Evolutionary conservation across 2,329 filamentous ascomycete species (phyloP).

Genomic region (Trichoderma koningii): DNA sequence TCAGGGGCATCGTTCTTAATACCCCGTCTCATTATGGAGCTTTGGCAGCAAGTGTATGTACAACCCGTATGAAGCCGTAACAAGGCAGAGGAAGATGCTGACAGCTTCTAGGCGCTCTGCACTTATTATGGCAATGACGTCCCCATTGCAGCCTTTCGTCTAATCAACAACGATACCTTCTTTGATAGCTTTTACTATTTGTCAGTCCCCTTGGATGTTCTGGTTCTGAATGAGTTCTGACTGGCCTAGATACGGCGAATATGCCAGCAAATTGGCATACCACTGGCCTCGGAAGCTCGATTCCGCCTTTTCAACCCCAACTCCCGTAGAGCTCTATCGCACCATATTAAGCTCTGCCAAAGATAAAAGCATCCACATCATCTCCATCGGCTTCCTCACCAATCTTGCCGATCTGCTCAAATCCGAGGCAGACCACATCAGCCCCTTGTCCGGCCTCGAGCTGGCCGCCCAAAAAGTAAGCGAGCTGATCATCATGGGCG

Average conservation of each 20-base stretch:
- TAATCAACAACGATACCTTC: slow-evolving; percentile 10
- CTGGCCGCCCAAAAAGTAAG: neutral
- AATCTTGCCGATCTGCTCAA: slow-evolving; percentile 9
- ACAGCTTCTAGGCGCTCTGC: neutral
- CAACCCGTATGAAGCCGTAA: neutral
- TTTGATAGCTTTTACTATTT: slow-evolving; percentile 20
- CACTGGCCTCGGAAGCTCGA: slow-evolving; percentile 12
- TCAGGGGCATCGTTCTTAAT: slow-evolving; percentile 1
- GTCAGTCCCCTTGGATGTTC: neutral
- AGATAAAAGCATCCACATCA: slow-evolving; percentile 12
- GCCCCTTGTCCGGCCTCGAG: neutral
- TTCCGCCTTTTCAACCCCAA: neutral
- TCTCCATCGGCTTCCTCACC: slow-evolving; percentile 9
- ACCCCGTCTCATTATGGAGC: neutral
- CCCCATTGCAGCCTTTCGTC: slow-evolving; percentile 17
- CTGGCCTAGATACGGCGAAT: neutral
- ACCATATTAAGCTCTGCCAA: neutral
- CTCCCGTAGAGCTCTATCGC: slow-evolving; percentile 3
- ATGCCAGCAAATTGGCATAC: slow-evolving; percentile 10
- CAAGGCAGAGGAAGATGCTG: neutral
- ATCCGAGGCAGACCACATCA: slow-evolving; percentile 17
- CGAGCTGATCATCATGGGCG: slow-evolving; percentile 8
- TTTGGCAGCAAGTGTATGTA: slow-evolving; percentile 3
- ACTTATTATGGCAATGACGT: slow-evolving; percentile 15
- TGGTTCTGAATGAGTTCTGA: neutral